Conservation (phyloP, 352 stramenopile species). For the Plasmopara halstedii region DNA sequence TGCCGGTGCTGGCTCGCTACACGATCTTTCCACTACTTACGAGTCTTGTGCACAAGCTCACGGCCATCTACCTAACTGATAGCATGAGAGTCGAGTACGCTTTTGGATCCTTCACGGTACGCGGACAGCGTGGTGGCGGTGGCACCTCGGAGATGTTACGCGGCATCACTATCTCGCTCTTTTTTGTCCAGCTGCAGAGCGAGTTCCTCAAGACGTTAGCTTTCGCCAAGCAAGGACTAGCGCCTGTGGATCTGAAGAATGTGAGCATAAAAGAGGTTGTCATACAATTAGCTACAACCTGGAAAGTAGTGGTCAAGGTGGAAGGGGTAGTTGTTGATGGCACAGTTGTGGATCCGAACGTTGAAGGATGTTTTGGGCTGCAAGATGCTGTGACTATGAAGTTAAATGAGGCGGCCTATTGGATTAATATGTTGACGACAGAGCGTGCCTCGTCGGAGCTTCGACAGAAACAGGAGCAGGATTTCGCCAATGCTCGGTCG, state of each 20-base stretch:
- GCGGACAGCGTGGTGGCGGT: conserved; percentile 6
- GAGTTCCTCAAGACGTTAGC: conserved; percentile 48
- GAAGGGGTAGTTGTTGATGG: conserved; percentile 39
- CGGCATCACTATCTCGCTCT: conserved; percentile 45
- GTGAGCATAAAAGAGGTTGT: conserved; percentile 37
- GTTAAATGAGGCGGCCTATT: conserved; percentile 30
- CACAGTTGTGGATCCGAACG: conserved; percentile 37
- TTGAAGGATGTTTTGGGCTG: conserved; percentile 30
- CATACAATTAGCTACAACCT: conserved; percentile 41
- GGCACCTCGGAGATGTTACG: conserved; percentile 17
- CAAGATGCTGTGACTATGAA: conserved; percentile 55
- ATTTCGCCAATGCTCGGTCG: neutral
- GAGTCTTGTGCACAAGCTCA: conserved; percentile 44
- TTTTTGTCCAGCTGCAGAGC: conserved; percentile 40
- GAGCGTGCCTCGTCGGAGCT: conserved; percentile 33
- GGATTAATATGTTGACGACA: conserved; percentile 24
- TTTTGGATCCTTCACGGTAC: conserved; percentile 39
- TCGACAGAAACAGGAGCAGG: conserved; percentile 23
- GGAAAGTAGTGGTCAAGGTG: conserved; percentile 46
- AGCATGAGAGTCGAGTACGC: conserved; percentile 42
- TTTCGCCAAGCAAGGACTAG: conserved; percentile 54
- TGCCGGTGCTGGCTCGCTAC: conserved; percentile 42
- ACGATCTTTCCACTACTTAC: conserved; percentile 57
- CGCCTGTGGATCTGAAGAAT: conserved; percentile 28
- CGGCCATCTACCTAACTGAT: conserved; percentile 41